Base-by-base conservation (phyloP, 164 flowering plant species). In the Umbellularia californica region DNA sequence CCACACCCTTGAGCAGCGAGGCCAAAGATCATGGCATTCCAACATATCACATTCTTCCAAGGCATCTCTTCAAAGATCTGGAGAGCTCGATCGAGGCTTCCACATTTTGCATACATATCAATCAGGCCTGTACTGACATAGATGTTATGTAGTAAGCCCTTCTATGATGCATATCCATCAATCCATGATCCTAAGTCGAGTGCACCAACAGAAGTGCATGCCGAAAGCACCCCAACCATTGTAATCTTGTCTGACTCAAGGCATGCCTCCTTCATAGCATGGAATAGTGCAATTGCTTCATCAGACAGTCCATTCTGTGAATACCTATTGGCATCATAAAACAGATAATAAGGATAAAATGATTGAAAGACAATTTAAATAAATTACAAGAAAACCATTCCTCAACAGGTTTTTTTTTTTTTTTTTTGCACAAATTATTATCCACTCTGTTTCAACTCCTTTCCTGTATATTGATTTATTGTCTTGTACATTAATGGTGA, bases 171-270 rank as follows among this genome's bases (percentile, higher is more conserved):
- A 69, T 78, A 81, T 15, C 67, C 75, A 78, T 79, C 78, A 14
- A 81, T 51, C 79, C 79, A 79, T 23, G 76, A 23, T 17, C 84
- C 84, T 7, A 79, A 17, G 22, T 81, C 84, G 52, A 79, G 69
- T 13, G 84, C 84, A 30, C 81, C 84, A 10, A 79, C 72, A 50
- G 79, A 71, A 71, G 70, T 79, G 64, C 84, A 81, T 68, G 81
- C 84, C 12, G 84, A 75, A 68, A 81, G 81, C 65, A 79, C 84
- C 19, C 76, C 75, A n/a, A 79, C 84, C 65, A 77, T 77, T 9
- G 82, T 82, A 47, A 82, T 79, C 76, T 82, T 76, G 72, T 82
- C 76, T 15, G 82, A 82, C 71, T 74, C 69, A 24, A 79, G 68
- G 58, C 75, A 74, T 23, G 77, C 68, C 15, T 23, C 25, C 70